phyloP scores from a whole-genome alignment of 2,329 filamentous ascomycete genomes.

The Falciphora oryzae region DNA sequence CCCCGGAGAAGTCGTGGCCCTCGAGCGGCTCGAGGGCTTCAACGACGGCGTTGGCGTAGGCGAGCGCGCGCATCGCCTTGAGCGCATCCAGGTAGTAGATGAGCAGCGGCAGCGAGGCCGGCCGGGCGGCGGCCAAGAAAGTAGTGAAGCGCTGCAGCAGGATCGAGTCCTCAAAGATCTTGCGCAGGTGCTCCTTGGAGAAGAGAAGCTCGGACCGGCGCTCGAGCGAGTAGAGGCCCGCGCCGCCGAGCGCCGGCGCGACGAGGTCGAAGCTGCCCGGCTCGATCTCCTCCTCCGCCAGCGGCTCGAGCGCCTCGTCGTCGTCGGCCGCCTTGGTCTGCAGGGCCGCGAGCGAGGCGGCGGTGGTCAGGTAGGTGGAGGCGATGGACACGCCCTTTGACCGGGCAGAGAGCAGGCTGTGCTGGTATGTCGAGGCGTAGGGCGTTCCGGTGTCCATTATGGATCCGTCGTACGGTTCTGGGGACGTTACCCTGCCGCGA shows the following conservation, averaged over 20 bases:
- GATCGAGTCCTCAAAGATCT: constrained; percentile 18
- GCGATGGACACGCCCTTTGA: constrained; percentile 14
- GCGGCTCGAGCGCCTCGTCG: constrained; percentile 42
- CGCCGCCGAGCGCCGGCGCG: constrained; percentile 24
- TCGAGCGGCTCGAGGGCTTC: constrained; percentile 52
- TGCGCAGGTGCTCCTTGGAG: constrained; percentile 41
- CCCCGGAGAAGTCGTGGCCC: constrained; percentile 48
- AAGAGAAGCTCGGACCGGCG: constrained; percentile 49
- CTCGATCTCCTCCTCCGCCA: constrained; percentile 38
- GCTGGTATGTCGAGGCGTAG: constrained; percentile 8
- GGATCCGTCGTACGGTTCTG: constrained; percentile 2
- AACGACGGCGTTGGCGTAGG: constrained; percentile 64
- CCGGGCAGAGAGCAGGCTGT: constrained; percentile 3
- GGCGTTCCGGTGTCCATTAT: constrained; percentile 5
- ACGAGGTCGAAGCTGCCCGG: constrained; percentile 44
- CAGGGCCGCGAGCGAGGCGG: constrained; percentile 20
- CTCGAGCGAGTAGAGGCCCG: constrained; percentile 42
- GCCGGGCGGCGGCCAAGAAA: constrained; percentile 55
- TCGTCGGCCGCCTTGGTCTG: constrained; percentile 51
- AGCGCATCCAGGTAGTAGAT: constrained; percentile 67
- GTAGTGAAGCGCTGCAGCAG: constrained; percentile 52
- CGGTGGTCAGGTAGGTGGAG: constrained; percentile 15
- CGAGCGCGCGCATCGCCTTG: constrained; percentile 65
- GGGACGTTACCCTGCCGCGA: not conserved
- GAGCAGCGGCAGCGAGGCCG: constrained; percentile 58